Evolutionary conservation across 2,329 filamentous ascomycete genomes (phyloP).

Genomic region (Fusarium sp.): DNA sequence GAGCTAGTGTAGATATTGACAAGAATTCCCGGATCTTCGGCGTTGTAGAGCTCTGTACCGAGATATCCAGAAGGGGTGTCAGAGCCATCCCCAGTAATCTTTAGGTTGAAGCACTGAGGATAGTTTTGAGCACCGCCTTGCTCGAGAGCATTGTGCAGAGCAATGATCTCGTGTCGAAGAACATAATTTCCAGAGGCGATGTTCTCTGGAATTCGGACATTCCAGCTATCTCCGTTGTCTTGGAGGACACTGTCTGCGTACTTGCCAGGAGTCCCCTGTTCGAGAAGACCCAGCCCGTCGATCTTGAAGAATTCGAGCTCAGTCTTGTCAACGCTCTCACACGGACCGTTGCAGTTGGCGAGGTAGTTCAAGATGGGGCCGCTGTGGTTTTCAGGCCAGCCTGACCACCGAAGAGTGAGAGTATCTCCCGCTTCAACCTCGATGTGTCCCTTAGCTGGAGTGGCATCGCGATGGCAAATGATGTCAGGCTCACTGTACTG

Average conservation of each 20-base stretch:
- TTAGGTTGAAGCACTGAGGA: constrained; percentile 66
- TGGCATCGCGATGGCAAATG: constrained; percentile 62
- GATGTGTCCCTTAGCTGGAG: constrained; percentile 57
- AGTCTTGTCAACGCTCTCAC: constrained; percentile 58
- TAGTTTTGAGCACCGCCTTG: constrained; percentile 63
- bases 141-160: constrained; percentile 62
- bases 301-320: constrained; percentile 63
- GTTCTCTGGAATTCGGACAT: constrained; percentile 62
- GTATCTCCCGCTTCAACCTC: constrained; percentile 60
- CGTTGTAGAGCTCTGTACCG: constrained; percentile 55
- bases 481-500: constrained; percentile 59
- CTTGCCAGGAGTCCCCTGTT: constrained; percentile 53
- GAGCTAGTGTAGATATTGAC: constrained; percentile 52
- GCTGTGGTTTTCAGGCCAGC: constrained; percentile 64
- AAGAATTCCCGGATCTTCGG: constrained; percentile 53
- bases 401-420: constrained; percentile 63
- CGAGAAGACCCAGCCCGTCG: constrained; percentile 56
- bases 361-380: constrained; percentile 63
- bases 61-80: constrained; percentile 52
- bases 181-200: constrained; percentile 67
- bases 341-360: constrained; percentile 59
- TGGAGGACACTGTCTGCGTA: constrained; percentile 62
- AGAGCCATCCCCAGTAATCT: constrained; percentile 58
- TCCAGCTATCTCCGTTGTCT: constrained; percentile 64
- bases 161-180: constrained; percentile 68